phyloP scores from a whole-genome alignment of 306 rosid genomes.

The Argentina anserina region DNA sequence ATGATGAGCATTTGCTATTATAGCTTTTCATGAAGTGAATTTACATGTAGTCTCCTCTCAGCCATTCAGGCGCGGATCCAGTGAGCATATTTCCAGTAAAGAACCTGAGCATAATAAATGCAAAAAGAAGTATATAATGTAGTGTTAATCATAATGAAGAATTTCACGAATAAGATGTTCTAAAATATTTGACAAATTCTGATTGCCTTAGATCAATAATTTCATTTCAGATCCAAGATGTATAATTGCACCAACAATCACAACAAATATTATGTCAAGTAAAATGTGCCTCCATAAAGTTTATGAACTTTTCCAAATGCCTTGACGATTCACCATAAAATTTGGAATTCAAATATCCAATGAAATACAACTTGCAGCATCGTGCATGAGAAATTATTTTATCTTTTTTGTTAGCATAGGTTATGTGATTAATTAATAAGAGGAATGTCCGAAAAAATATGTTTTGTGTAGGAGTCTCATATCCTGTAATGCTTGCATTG shows the following conservation, averaged over 20 bases:
- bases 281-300: not conserved
- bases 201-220: not conserved
- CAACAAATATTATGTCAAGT: not conserved
- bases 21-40: slow-evolving; percentile 23
- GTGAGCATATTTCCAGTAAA: slow-evolving; percentile 54
- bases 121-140: not conserved
- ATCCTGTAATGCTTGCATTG: not conserved
- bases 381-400: not conserved
- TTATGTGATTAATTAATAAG: not conserved
- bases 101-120: slow-evolving; percentile 34
- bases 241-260: not conserved
- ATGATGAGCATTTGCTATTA: not conserved
- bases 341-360: not conserved
- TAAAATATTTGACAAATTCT: not conserved
- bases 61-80: slow-evolving; percentile 48
- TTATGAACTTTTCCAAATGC: not conserved
- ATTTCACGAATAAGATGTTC: not conserved
- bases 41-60: slow-evolving; percentile 32
- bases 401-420: not conserved
- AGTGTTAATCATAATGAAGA: not conserved
- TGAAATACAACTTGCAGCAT: not conserved
- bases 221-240: not conserved
- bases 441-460: not conserved
- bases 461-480: not conserved
- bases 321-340: not conserved